phyloP scores from a whole-genome alignment of 371 early-diverging fungal genomes.

The Rhizopus delemar region DNA sequence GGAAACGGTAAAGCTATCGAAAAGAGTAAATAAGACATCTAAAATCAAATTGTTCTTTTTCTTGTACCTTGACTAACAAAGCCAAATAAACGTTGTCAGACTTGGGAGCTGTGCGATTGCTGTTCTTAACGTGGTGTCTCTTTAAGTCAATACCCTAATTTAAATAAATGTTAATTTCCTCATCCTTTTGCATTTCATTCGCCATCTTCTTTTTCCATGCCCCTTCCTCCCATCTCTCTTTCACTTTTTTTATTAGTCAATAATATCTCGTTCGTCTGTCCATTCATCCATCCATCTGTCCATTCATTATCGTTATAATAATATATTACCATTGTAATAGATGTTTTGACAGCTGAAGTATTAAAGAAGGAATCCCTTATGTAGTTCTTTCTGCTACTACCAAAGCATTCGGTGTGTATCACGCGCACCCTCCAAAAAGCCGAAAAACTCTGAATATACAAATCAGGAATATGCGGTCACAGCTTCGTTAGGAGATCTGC shows the following conservation, averaged over 20 bases:
- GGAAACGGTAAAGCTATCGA: slow-evolving; percentile 46
- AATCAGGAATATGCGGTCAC: no score
- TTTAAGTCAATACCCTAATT: slow-evolving; percentile 91
- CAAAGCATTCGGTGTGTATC: background rate
- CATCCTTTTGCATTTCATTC: background rate
- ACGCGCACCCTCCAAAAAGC: no score
- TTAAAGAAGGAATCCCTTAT: slow-evolving; percentile 22
- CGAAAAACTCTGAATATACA: no score
- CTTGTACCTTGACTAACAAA: slow-evolving; percentile 86
- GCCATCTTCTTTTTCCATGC: background rate
- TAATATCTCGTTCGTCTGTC: slow-evolving; percentile 10
- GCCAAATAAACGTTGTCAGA: slow-evolving; percentile 90
- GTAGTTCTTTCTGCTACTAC: background rate
- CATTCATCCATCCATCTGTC: slow-evolving; percentile 29
- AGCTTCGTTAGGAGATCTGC: no score
- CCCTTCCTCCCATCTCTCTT: no score
- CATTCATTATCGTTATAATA: background rate
- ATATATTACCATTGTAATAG: slow-evolving; percentile 27
- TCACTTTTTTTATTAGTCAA: background rate
- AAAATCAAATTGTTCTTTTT: background rate
- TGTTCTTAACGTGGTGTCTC: slow-evolving; percentile 93
- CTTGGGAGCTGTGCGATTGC: slow-evolving; percentile 80
- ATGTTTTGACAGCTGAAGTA: slow-evolving; percentile 38
- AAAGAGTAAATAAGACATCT: background rate
- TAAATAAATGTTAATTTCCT: background rate